Evolutionary conservation across 1,139 yeast species (phyloP), one percentile per base, ranked within the genome.

Genomic region (Saccharomyces hybrid): DNA sequence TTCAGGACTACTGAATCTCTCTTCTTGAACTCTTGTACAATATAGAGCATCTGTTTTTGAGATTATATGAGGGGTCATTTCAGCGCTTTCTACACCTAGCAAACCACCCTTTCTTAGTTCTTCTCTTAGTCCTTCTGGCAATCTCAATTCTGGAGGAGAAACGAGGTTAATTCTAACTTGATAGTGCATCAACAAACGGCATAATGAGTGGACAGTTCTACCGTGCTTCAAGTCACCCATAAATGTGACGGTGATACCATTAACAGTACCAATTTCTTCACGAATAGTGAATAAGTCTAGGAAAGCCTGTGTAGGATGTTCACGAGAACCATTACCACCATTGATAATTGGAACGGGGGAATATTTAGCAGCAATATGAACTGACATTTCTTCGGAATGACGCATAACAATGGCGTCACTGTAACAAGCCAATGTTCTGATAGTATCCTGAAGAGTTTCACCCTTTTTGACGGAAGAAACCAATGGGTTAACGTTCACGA

Each of bases 221-320:
- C 99, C 99, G 69, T 89, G 88, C 73, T 89, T 89, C 80, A 95
- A 82, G 72, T 95, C 99, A 69, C 99, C 99, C 96, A 95, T 91
- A 73, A 95, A 95, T 7, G 99, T 95, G 61, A 95, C 95, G 48
- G 96, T 90, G 68, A 95, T 86, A 70, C 98, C 98, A 71, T 95
- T 95, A 52, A 95, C 98, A 56, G 98, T 89, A 71, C 99, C 99
- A 63, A 95, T 80, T 76, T 95, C 99, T 75, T 95, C 99, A 76
- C 99, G 88, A 65, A 95, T 95, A 55, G 99, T 95, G 80, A 91
- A 95, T 73, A 95, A 78, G 70, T 95, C 99, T 66, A 95, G 78
- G 77, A 95, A 86, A 2, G 99, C 99, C 76, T 95, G 99, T 27
- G 99, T 88, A 66, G 99, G 99, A 74, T 93, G 99, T 77, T 93